Percentiles rank a stretch among this genome's conserved stretches.
Evolutionary conservation across 768 basidiomycete genomes (phyloP).

Genomic region (Russula earlei): DNA sequence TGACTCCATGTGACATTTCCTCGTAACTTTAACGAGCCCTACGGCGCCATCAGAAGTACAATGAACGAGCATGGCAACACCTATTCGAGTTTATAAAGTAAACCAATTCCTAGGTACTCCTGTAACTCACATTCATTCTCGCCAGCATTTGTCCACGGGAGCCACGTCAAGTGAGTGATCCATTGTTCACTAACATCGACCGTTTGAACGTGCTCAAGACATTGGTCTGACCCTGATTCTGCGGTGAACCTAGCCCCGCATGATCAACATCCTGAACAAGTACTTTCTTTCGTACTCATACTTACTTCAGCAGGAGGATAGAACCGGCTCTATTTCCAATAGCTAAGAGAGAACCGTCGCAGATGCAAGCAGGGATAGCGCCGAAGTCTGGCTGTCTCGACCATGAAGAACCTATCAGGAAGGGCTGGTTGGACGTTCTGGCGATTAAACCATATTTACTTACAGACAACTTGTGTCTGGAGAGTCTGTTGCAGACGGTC

Average conservation of each 20-base stretch:
- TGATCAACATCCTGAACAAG: background rate
- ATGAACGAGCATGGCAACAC: conserved; percentile 49
- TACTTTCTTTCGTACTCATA: background rate
- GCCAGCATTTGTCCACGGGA: conserved; percentile 39
- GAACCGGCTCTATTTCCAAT: conserved; percentile 59
- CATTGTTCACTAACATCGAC: conserved; percentile 45
- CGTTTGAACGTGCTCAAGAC: conserved; percentile 28
- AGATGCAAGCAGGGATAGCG: conserved; percentile 35
- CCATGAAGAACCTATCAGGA: conserved; percentile 55
- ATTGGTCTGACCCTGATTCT: background rate
- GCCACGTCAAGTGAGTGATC: conserved; percentile 55
- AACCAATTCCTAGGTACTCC: background rate
- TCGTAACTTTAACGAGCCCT: conserved; percentile 44
- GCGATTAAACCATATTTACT: conserved; percentile 22
- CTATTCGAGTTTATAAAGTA: conserved; percentile 29
- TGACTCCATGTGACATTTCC: conserved; percentile 30
- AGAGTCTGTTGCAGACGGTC: conserved; percentile 30
- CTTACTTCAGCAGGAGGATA: conserved; percentile 49
- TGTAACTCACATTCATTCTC: conserved; percentile 35
- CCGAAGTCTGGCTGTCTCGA: conserved; percentile 52
- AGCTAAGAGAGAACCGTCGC: conserved; percentile 60
- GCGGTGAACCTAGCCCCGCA: conserved; percentile 16
- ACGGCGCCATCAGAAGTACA: conserved; percentile 50
- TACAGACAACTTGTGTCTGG: conserved; percentile 48
- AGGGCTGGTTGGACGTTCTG: background rate